phyloP scores from a whole-genome alignment of 371 early-diverging fungal genomes.

The Lichtheimia corymbifera region DNA sequence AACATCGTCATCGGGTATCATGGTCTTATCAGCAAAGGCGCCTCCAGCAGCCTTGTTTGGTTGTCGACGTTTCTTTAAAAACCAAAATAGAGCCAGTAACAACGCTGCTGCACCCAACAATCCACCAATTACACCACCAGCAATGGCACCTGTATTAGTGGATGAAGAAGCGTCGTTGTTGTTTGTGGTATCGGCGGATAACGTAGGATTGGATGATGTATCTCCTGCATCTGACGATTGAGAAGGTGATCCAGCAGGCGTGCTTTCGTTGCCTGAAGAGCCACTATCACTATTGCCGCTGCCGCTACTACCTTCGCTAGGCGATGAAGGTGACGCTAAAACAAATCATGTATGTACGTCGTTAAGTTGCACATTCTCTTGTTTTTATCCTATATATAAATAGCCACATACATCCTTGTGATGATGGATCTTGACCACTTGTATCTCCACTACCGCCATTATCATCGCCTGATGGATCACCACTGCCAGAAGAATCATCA shows the following conservation, averaged over 20 bases:
- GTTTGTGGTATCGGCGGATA: too few relatives aligned
- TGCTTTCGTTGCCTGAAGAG: not conserved
- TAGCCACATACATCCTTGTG: too few relatives aligned
- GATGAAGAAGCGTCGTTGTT: too few relatives aligned
- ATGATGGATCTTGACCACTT: conserved; percentile 2
- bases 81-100: not conserved
- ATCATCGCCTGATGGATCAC: conserved; percentile 10
- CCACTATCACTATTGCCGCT: not conserved
- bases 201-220: too few relatives aligned
- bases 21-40: too few relatives aligned
- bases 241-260: not conserved
- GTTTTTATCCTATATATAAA: too few relatives aligned
- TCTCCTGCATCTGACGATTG: too few relatives aligned
- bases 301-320: not conserved
- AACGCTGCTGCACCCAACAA: not conserved
- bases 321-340: not conserved
- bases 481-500: conserved; percentile 7
- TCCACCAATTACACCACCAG: not conserved
- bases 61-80: not conserved
- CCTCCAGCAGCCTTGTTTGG: not conserved
- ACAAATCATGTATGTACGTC: not conserved
- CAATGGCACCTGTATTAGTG: not conserved
- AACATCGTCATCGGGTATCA: not conserved
- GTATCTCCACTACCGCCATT: not conserved
- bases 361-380: too few relatives aligned